Base-by-base conservation (phyloP, 2,329 filamentous ascomycete species). In the Venturia oleaginea region DNA sequence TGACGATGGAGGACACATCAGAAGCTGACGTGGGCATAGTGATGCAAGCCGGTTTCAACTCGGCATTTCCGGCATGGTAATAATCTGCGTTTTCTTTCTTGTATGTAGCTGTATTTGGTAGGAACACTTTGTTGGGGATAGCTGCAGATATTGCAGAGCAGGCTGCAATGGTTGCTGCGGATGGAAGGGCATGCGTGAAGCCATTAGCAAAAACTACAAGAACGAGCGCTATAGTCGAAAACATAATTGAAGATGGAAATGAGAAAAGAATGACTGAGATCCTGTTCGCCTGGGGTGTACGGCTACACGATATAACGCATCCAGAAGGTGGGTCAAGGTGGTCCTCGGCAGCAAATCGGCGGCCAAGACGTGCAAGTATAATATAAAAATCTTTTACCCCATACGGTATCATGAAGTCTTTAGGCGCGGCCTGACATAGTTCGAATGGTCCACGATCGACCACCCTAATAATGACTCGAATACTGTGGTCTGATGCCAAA, bases 41-140 rank as follows among this genome's bases (percentile, higher is more conserved):
- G 27, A 76, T 67, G 66, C 76, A 78, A 4, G 75, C 72, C 38
- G 76, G 75, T 22, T 68, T 70, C 4, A 68, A 54, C 19, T 72
- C 71, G 6, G 69, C 68, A 24, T 73, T 68, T 11, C 70, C 68
- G 15, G 67, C 68, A 2, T 72, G 74, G 74, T 73, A 76, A 68
- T 76, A 76, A 34, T 65, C 51, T 19, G 7, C 38, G 30, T 63
- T 63, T 24, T 63, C 61, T 24, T 60, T 37, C 1, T 61, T 63
- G 32, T 63, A 63, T 42, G 5, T 3, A n/a, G 42, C 32, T 2
- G 13, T 27, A 19, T 42, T 30, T 30, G 46, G 40, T 17, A 34
- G 32, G 22, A 55, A 55, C 3, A 62, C 7, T 34, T 64, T 60
- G 19, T 48, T 48, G 13, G 62, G 54, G 32, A 62, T 2, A 17